These are phyloP conservation scores for Lachnellula occidentalis DNA, from an alignment of 2,329 filamentous ascomycete genomes.

Conservation along the genomic window DNA sequence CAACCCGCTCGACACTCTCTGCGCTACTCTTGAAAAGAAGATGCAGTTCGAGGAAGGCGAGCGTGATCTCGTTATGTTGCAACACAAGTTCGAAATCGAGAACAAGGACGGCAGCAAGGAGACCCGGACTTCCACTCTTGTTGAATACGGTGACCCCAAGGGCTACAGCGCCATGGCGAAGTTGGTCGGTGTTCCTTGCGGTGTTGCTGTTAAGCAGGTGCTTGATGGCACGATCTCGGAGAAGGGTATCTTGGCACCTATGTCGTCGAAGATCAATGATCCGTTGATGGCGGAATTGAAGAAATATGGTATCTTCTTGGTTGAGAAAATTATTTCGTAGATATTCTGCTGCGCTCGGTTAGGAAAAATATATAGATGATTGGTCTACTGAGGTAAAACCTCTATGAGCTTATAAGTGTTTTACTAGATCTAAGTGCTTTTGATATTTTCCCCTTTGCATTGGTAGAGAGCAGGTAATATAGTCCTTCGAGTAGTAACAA, in stretches of 20 bases:
- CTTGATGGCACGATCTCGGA: constrained; percentile 67
- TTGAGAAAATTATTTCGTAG: constrained; percentile 55
- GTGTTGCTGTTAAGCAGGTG: constrained; percentile 71
- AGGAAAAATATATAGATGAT: constrained; percentile 2
- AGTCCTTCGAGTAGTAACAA: no score
- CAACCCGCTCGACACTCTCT: constrained; percentile 86
- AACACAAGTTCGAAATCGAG: constrained; percentile 82
- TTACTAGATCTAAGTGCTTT: no score
- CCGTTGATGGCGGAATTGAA: constrained; percentile 73
- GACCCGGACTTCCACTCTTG: constrained; percentile 73
- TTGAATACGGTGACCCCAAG: constrained; percentile 72
- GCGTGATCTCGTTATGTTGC: constrained; percentile 77
- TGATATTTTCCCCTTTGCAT: no score
- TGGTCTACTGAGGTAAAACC: not conserved
- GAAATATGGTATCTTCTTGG: constrained; percentile 69
- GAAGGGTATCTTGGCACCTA: constrained; percentile 72
- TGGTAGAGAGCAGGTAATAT: no score
- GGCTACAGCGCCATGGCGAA: constrained; percentile 83
- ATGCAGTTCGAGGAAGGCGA: constrained; percentile 81
- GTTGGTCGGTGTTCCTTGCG: constrained; percentile 71
- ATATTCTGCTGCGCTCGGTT: not conserved
- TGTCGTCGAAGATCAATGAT: constrained; percentile 64
- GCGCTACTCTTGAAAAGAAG: constrained; percentile 82
- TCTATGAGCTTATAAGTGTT: no score
- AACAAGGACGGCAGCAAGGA: constrained; percentile 72